Conservation (phyloP, 202 grass and related monocot species). For the Alloteropsis angusta region DNA sequence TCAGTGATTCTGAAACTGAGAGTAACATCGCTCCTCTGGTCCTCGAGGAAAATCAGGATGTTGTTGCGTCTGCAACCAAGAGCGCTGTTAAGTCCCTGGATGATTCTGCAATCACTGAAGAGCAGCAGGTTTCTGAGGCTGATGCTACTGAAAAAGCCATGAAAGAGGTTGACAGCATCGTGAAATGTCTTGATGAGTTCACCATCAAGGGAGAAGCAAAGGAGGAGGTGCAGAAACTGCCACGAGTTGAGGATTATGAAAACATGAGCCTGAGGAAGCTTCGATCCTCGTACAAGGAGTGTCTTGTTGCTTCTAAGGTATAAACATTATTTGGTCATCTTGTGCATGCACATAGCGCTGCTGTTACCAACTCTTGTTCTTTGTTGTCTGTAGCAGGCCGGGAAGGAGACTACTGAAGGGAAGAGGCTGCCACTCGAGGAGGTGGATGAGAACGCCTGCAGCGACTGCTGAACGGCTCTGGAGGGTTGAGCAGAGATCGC, state of each 20-base stretch:
- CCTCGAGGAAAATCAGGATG: neutral
- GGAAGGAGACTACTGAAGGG: neutral
- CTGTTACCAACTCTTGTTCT: neutral
- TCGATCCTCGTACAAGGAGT: slow-evolving; percentile 27
- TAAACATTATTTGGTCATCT: neutral
- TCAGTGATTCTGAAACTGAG: slow-evolving; percentile 24
- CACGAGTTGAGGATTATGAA: neutral
- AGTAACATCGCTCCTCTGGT: neutral
- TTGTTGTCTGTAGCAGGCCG: slow-evolving; percentile 3
- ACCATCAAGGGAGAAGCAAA: neutral
- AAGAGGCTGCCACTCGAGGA: slow-evolving; percentile 36
- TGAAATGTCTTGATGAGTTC: slow-evolving; percentile 10
- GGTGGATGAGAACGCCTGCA: slow-evolving; percentile 24
- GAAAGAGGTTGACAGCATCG: neutral
- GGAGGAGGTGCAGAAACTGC: neutral
- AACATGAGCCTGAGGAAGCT: slow-evolving; percentile 62
- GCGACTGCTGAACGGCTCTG: neutral
- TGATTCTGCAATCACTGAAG: neutral
- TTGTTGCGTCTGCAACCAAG: slow-evolving; percentile 4
- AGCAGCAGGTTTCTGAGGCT: neutral
- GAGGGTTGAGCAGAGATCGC: neutral
- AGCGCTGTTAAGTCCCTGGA: neutral
- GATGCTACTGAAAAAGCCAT: neutral
- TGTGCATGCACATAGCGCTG: neutral
- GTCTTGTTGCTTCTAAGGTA: slow-evolving; percentile 36